Base-by-base conservation (phyloP, 805 yeast species). In the Yamadazyma ubonensis region DNA sequence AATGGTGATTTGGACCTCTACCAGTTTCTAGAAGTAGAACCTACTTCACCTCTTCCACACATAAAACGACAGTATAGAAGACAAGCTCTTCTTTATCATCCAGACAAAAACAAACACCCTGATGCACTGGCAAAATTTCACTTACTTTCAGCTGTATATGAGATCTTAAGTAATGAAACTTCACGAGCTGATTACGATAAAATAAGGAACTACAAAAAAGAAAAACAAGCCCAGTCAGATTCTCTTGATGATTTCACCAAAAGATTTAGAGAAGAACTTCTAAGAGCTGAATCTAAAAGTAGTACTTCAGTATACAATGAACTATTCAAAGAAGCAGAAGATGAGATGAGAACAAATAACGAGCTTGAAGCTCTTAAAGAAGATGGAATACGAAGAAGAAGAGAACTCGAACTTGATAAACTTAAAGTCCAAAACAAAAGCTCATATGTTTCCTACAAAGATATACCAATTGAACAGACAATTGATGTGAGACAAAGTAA, bases 11-110 rank as follows among this genome's bases (percentile, higher is more conserved):
- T 61, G 9, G 63, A 63, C 33, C 44, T 62, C 26, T 65, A 63
- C 35, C 50, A 52, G 18, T 55, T 52, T 30, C 44, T 65, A 1
- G 57, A 46, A 15, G 51, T 64, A 2, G 33, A 43, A 0, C 52
- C 55, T 1, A 44, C 45, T 7, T 62, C 68, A 8, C 28, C 54
- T 5, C 26, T 23, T 3, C 37, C 41, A 3, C 60, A 55, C 9
- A 63, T 69, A 17, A 48, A 57, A 29, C 39, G 54, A 5, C 57
- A 55, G 34, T 69, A 64, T 48, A 53, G 73, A 27, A 49, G 50
- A 28, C 46, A 55, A 41, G 74, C 75, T 0, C 57, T 69, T 15
- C 33, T 44, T 15, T 63, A 52, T 43, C 74, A 70, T 44, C 74
- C 75, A 5, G 75, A 70, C 47, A 70, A 68, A 47, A 60, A 61